Conservation (phyloP, 495 filamentous ascomycete species). For the Talaromyces liani region DNA sequence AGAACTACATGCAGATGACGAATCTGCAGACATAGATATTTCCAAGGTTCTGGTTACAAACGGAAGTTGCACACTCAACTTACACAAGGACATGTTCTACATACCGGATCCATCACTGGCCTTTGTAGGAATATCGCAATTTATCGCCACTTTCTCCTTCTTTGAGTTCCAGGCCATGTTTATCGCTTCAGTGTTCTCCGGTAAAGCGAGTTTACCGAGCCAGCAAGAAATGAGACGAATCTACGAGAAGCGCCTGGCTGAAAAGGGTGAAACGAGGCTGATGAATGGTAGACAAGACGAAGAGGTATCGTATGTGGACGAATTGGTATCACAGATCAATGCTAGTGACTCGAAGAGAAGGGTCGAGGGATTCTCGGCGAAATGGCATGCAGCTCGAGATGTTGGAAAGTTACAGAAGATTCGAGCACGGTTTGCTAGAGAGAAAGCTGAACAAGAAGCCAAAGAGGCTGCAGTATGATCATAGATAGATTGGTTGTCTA, state of each 20-base stretch:
- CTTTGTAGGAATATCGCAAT: constrained; percentile 66
- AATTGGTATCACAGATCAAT: neutral
- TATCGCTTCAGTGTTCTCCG: constrained; percentile 67
- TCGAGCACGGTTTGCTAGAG: neutral
- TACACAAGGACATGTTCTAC: constrained; percentile 75
- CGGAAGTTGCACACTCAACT: constrained; percentile 58
- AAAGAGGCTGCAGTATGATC: neutral
- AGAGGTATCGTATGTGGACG: neutral
- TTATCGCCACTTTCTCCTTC: constrained; percentile 75
- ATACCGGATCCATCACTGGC: constrained; percentile 68
- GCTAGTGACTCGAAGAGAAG: neutral
- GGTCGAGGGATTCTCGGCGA: neutral
- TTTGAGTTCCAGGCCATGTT: constrained; percentile 69
- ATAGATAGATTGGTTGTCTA: neutral
- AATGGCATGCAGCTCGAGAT: constrained; percentile 1
- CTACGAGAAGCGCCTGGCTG: neutral
- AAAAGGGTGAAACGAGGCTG: neutral
- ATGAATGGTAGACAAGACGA: neutral
- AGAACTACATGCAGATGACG: constrained; percentile 38
- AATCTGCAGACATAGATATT: neutral
- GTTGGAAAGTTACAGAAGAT: neutral
- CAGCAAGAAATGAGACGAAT: constrained; percentile 46
- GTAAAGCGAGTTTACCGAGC: constrained; percentile 54
- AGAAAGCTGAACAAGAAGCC: neutral
- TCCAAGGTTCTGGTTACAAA: constrained; percentile 45